Evolutionary conservation across 148 eudicot genomes (phyloP), one percentile per base, ranked within the genome.

Genomic region (Silene uniflora): DNA sequence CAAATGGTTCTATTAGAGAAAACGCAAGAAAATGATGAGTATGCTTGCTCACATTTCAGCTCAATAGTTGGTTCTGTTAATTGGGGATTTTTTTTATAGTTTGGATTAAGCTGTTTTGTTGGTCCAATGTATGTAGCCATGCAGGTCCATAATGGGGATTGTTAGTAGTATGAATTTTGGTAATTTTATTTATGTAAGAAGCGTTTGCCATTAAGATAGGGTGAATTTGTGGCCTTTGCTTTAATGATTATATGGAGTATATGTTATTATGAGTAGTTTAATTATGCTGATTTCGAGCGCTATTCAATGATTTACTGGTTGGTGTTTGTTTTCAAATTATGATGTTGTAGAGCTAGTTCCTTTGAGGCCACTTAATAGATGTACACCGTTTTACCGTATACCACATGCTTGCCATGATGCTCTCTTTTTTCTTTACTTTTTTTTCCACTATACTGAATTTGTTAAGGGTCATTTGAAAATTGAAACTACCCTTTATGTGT

Each of bases 61-160:
- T 44, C 71, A 46, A 39, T 67, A 16, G 19, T 67, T 35, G 7
- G 7, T 67, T 4, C 10, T 69, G 11, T 49, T 39, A 22, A 75
- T 74, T 69, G 55, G 75, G 78, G 47, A 62, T 62, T 69, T 21
- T 21, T 69, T 21, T 27, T n/a, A 23, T 0, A 27, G 19, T n/a
- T 39, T 19, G 27, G 56, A 23, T 68, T 58, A 12, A 39, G 73
- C 14, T 76, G 2, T 39, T 35, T 68, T 56, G 39, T 0, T 68
- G 6, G 66, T 49, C 55, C 55, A 49, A 49, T 49, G 55, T 49
- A 49, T 49, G 55, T 49, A 49, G 55, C 27, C 16, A 78, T 64
- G 54, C 49, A 67, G 62, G 67, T 73, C 25, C 17, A 63, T 12
- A 62, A 66, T 44, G 54, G 49, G 71, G 55, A 1, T 68, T 42